Base-by-base conservation (phyloP, 2,329 filamentous ascomycete species). In the Colletotrichum sp. region DNA sequence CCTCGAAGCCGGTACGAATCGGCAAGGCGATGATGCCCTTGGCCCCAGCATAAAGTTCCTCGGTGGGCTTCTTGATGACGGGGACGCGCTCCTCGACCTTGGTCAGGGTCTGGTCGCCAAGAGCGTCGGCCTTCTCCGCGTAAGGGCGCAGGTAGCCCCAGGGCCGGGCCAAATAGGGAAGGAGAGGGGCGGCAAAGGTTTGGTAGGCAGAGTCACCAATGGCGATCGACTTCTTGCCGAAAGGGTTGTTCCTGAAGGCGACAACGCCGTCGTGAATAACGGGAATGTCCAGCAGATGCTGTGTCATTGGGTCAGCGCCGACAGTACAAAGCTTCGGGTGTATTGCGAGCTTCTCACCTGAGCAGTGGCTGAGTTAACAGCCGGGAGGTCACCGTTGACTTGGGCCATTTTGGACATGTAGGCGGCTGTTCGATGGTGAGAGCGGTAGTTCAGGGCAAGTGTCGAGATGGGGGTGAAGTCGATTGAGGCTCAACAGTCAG, bases 231-330 rank as follows among this genome's bases (percentile, higher is more conserved):
- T 93, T 96, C 84, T 95, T 93, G 82, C 95, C 96, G 83, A 95
- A 93, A 67, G 95, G 93, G 87, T 96, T 95, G 82, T 91, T 88
- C 86, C 96, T 95, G 90, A 98, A 93, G 82, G 92, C 93, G 77
- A 91, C 88, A 85, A 98, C 92, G 81, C 93, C 88, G 85, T 98
- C 95, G 82, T 92, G 92, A 83, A 98, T 91, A 79, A 98, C 86
- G 55, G 96, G 96, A 86, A 98, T 98, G 79, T 93, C 93, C 80
- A 93, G 90, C 78, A 98, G 90, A 83, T 98, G 96, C 95, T 98
- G 80, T 60, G 28, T 55, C 36, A 26, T 78, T 24, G 21, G 64
- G 39, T 67, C 61, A 71, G 57, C 30, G 59, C 28, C 24, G 24
- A 52, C n/a, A 24, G 7, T 24, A 21, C 30, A 30, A 48, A 30